Conservation (phyloP, 202 grass and related monocot species). For the Thinopyrum obtusiflorum region DNA sequence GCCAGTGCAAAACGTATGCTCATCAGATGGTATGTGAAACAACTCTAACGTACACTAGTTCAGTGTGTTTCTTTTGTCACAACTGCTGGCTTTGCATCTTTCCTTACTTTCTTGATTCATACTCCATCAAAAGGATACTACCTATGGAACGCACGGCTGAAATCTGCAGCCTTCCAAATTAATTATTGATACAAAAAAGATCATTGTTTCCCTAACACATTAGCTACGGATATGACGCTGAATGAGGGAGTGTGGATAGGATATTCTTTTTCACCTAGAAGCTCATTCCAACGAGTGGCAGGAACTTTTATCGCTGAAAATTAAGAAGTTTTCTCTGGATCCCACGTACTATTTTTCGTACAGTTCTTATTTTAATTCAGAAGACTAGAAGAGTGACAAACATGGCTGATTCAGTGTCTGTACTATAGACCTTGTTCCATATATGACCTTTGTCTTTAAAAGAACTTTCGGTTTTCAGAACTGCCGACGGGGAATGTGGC, state of each 20-base stretch:
- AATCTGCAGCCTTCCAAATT: not conserved
- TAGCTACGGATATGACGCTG: not conserved
- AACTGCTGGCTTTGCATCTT: not conserved
- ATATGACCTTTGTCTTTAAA: not conserved
- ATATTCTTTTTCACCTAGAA: not conserved
- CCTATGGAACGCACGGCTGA: not conserved
- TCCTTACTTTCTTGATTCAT: not conserved
- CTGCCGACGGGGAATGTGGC: too few species aligned
- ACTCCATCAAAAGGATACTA: not conserved
- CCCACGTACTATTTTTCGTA: not conserved
- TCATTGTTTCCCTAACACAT: not conserved
- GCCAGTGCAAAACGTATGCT: not conserved
- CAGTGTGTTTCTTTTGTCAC: slow-evolving; percentile 2
- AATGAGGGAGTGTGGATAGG: not conserved
- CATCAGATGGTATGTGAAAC: slow-evolving; percentile 23
- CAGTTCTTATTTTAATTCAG: not conserved
- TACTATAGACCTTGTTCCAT: not conserved
- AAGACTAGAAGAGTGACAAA: not conserved
- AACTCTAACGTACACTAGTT: not conserved
- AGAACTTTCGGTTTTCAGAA: not conserved
- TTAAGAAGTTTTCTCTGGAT: not conserved
- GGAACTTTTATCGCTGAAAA: not conserved
- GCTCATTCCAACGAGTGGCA: too few species aligned
- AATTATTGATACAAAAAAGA: not conserved
- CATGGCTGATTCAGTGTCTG: not conserved